Evolutionary conservation across 352 stramenopile genomes (phyloP), one percentile per base, ranked within the genome.

Genomic region (Aphanomyces astaci): DNA sequence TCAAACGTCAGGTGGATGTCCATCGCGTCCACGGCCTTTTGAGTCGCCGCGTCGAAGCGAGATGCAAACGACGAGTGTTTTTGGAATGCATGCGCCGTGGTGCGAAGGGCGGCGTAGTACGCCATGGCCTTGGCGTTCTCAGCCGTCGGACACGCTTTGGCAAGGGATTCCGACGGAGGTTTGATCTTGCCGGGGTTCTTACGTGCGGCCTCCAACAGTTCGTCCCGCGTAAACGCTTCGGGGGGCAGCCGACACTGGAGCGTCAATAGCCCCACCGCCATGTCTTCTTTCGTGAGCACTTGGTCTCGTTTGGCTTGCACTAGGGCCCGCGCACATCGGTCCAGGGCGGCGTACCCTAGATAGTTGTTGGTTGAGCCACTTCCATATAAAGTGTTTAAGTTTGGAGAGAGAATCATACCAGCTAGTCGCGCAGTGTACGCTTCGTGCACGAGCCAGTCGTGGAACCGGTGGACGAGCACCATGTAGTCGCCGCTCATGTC

Each of bases 281-380:
- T 88, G 31, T 87, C 77, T 48, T 91, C 79, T 67, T 89, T 89
- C 25, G 83, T 91, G 53, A 91, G 72, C 7, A 82, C 66, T 32
- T 82, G 54, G 30, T 88, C 80, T 1, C 75, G 71, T 5, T 71
- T 27, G 3, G 74, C 78, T 28, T 63, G 46, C 1, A 90, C 17
- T 0, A 90, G 73, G 22, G 75, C 82, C 27, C 80, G 77, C 73
- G 87, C 80, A 39, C 80, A 90, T 5, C 82, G 79, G 36, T 90
- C 82, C 25, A 87, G 65, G 24, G 79, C 78, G 2, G 81, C 80
- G 65, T 89, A 90, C 33, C 82, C 36, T 48, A 75, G 76, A 0
- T 87, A 66, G 3, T 77, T 74, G 68, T 76, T 78, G 1, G n/a
- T n/a, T n/a, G n/a, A n/a, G n/a, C n/a, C n/a, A n/a, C n/a, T n/a